Evolutionary conservation across 2,329 filamentous ascomycete genomes (phyloP).

Genomic region (Paracoccidioides brasiliensis): DNA sequence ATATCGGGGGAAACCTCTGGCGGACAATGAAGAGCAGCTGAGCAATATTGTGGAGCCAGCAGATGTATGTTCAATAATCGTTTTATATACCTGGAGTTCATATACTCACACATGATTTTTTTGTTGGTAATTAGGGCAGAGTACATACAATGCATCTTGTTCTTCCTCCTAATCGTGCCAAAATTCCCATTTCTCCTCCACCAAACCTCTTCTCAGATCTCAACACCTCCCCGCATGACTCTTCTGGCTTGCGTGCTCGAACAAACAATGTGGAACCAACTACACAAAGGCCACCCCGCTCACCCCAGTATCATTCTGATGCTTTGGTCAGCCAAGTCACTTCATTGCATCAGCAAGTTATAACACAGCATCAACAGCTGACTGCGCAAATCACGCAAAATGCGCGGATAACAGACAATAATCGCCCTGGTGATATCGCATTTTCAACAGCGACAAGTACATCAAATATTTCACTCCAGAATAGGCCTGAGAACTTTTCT

Average conservation of each 20-base stretch:
- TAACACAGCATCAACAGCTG: not conserved
- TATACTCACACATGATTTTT: conserved; percentile 1
- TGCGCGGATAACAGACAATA: not conserved
- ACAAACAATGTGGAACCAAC: not conserved
- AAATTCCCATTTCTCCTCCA: not conserved
- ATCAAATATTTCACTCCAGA: not conserved
- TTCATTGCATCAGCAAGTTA: not conserved
- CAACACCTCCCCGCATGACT: not conserved
- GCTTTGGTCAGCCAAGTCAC: not conserved
- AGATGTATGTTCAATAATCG: conserved; percentile 29
- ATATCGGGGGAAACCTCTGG: conserved; percentile 42
- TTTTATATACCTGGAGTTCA: not conserved
- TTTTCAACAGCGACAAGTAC: not conserved
- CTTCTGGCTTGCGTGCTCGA: not conserved
- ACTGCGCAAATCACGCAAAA: not conserved
- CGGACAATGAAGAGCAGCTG: conserved; percentile 37
- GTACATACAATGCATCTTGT: conserved; percentile 28
- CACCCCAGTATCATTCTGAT: not conserved
- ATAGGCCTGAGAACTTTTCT: not conserved
- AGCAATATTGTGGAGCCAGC: conserved; percentile 38
- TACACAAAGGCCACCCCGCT: not conserved
- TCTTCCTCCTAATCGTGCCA: conserved; percentile 25
- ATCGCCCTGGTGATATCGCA: not conserved
- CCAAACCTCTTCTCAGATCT: not conserved
- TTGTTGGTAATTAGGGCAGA: not conserved